Base-by-base conservation (phyloP, 164 flowering plant genomes). In the Nymphaea colorata region DNA sequence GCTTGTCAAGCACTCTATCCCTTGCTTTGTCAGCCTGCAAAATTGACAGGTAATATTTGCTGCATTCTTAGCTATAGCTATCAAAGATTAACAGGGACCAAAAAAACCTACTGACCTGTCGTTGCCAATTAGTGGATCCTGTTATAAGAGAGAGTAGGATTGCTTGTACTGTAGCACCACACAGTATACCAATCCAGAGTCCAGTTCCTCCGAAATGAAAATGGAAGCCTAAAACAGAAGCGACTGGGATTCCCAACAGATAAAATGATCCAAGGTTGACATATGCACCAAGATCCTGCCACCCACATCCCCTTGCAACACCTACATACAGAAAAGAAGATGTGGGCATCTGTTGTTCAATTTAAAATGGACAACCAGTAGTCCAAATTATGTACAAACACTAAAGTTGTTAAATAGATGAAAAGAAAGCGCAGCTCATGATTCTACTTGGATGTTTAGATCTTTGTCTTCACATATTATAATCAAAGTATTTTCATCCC, bases 251-350 rank as follows among this genome's bases (percentile, higher is more conserved):
- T 45, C 97, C 97, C 42, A 70, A 75, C 17, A 85, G 76, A 72
- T 89, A 91, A 68, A 78, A 87, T 11, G 97, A 83, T 0, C 77
- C 87, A 45, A 91, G 87, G 69, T 89, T 89, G 5, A 86, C 76
- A 66, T 71, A 86, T 4, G 96, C 96, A 25, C 93, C 93, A 42
- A 87, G 67, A 66, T 84, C 81, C 79, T 91, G 96, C 96, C 89
- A 86, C 15, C 97, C 95, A 66, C 87, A 82, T 62, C 97, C 95
- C 72, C 95, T 79, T 2, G 93, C 89, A 69, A 88, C 75, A 44
- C 94, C 96, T 88, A 69, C 11, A 60, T 47, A 8, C 6, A 41
- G 45, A 41, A 3, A 59, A 64, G 36, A 71, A 8, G 59, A 55
- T 55, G 2, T 16, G 12, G 16, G 1, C 59, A 25, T 25, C 1